A percentile compares a stretch with the other conserved stretches of the same genome.
phyloP scores from a whole-genome alignment of 2,329 filamentous ascomycete genomes.

The Penicillium sp. region DNA sequence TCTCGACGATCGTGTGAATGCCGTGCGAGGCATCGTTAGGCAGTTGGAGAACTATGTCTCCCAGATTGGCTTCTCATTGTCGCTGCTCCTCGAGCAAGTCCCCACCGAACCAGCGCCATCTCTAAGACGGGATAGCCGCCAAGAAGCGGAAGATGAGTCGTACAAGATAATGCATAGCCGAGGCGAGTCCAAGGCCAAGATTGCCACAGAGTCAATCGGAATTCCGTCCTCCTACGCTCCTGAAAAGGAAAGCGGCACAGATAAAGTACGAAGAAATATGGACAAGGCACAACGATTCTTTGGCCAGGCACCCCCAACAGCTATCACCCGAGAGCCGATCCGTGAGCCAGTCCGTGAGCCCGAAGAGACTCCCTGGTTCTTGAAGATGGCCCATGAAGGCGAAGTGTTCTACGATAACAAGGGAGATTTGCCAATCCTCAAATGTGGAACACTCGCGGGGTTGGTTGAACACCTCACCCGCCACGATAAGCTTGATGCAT shows the following conservation, averaged over 20 bases:
- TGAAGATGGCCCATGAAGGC: slow-evolving; percentile 80
- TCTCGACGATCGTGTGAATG: slow-evolving; percentile 78
- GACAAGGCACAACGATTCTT: slow-evolving; percentile 50
- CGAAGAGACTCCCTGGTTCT: slow-evolving; percentile 78
- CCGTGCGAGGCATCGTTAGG: slow-evolving; percentile 71
- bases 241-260: slow-evolving; percentile 32
- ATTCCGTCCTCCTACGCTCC: slow-evolving; percentile 42
- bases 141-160: slow-evolving; percentile 29
- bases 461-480: slow-evolving; percentile 93
- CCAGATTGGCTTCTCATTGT: slow-evolving; percentile 82
- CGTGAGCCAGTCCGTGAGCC: slow-evolving; percentile 49
- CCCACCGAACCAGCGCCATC: slow-evolving; percentile 51
- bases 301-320: slow-evolving; percentile 44
- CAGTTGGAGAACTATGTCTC: slow-evolving; percentile 83
- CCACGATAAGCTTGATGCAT: slow-evolving; percentile 91
- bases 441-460: slow-evolving; percentile 83
- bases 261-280: slow-evolving; percentile 44
- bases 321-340: slow-evolving; percentile 37
- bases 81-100: slow-evolving; percentile 80
- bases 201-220: slow-evolving; percentile 42
- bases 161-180: slow-evolving; percentile 26
- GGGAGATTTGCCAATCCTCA: slow-evolving; percentile 69
- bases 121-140: slow-evolving; percentile 40
- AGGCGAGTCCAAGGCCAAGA: slow-evolving; percentile 39
- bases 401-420: slow-evolving; percentile 91